Conservation (phyloP, 192 early-diverging fungal species). For the Chytriomyces hyalinus region DNA sequence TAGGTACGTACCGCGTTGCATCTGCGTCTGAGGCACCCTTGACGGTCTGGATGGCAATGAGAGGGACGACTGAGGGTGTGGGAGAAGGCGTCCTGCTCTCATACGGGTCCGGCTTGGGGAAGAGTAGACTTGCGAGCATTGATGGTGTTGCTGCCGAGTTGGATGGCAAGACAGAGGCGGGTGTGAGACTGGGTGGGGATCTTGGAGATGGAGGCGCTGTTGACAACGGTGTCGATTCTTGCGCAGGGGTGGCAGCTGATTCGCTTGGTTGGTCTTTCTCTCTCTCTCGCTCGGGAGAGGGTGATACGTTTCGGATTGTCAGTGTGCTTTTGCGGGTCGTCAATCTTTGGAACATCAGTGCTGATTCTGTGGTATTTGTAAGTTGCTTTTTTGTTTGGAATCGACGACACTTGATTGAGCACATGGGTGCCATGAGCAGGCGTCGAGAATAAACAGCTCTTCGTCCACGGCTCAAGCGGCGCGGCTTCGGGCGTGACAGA, state of each 20-base stretch:
- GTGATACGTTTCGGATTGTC: not conserved
- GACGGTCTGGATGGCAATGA: not conserved
- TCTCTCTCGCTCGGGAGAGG: not conserved
- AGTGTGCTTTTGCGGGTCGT: not conserved
- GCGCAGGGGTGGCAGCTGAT: not conserved
- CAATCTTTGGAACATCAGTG: not conserved
- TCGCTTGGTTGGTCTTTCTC: not conserved
- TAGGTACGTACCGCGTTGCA: constrained; percentile 49
- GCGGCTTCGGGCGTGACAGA: too few relatives aligned
- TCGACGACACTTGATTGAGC: not conserved
- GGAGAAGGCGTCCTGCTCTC: too few relatives aligned
- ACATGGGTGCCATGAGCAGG: not conserved
- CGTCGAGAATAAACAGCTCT: too few relatives aligned
- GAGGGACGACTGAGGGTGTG: not conserved
- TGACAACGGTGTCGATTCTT: not conserved
- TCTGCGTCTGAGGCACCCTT: not conserved
- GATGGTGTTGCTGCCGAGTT: too few relatives aligned
- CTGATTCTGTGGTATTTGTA: not conserved
- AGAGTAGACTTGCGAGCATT: too few relatives aligned
- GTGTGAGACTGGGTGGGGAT: too few relatives aligned
- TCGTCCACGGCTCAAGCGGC: too few relatives aligned
- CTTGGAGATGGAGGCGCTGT: too few relatives aligned
- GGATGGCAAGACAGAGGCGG: too few relatives aligned
- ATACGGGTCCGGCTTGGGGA: too few relatives aligned
- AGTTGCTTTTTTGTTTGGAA: not conserved